These are phyloP conservation scores for Orobanche coerulescens DNA, from an alignment of 257 asterid species.

Conservation along the genomic window DNA sequence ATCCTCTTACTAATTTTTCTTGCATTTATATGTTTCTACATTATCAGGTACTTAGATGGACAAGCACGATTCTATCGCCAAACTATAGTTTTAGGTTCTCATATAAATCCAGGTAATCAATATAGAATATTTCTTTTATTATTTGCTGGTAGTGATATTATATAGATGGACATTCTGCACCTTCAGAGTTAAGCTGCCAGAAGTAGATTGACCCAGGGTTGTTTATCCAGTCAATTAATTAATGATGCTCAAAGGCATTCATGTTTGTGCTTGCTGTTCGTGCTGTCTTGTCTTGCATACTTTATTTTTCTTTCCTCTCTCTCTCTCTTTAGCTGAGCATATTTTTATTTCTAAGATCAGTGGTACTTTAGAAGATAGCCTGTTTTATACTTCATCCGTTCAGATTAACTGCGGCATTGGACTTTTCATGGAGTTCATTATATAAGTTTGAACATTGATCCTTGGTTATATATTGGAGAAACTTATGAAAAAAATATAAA, in stretches of 20 bases:
- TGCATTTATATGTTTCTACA: constrained; percentile 12
- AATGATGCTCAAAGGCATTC: not conserved
- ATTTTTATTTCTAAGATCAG: not conserved
- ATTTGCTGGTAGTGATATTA: constrained; percentile 7
- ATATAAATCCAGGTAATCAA: constrained; percentile 69
- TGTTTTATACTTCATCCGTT: too few relatives aligned
- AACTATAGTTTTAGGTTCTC: constrained; percentile 73
- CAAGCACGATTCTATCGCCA: constrained; percentile 90
- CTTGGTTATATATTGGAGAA: too few relatives aligned
- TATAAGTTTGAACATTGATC: too few relatives aligned
- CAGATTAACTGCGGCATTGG: too few relatives aligned
- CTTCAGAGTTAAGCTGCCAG: not conserved
- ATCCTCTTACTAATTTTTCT: constrained; percentile 8
- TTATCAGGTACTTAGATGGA: constrained; percentile 73
- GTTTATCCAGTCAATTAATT: not conserved
- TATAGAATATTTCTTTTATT: not conserved
- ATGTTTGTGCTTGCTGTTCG: not conserved
- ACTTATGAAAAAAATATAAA: too few relatives aligned
- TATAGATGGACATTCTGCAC: constrained; percentile 6
- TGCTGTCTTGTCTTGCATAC: not conserved
- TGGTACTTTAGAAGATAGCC: not conserved
- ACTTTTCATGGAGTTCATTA: too few relatives aligned
- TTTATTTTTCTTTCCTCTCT: not conserved
- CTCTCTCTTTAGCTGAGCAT: not conserved
- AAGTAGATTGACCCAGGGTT: not conserved